Percentiles rank a stretch among this genome's conserved stretches.
phyloP scores from a whole-genome alignment of 2,329 filamentous ascomycete species.

The Rutstroemia sydowiana region DNA sequence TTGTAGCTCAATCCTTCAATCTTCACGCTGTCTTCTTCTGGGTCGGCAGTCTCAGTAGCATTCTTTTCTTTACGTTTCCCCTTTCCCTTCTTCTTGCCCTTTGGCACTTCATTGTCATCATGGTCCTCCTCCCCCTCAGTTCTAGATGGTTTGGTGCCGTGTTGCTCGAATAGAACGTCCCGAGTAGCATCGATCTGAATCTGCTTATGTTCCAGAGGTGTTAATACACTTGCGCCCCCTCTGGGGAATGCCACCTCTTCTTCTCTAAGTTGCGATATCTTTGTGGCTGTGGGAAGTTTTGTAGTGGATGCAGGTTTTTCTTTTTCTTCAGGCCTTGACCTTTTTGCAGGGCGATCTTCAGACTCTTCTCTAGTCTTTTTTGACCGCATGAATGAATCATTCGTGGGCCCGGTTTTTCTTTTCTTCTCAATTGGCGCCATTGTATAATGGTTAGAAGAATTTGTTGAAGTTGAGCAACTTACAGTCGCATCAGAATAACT shows the following conservation, averaged over 20 bases:
- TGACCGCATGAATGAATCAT: constrained; percentile 29
- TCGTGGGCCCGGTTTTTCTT: constrained; percentile 28
- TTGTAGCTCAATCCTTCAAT: constrained; percentile 88
- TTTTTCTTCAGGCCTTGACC: constrained; percentile 23
- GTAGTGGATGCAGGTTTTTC: constrained; percentile 16
- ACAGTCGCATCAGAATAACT: background rate
- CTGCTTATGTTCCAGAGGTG: constrained; percentile 91
- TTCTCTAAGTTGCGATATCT: constrained; percentile 48
- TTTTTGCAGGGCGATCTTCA: constrained; percentile 26
- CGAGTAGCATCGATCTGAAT: constrained; percentile 89
- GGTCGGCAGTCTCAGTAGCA: constrained; percentile 41
- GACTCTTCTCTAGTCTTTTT: constrained; percentile 20
- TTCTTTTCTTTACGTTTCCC: constrained; percentile 43
- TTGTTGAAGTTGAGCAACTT: background rate
- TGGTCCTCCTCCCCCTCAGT: constrained; percentile 27
- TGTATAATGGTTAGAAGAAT: background rate
- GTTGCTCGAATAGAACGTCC: constrained; percentile 85
- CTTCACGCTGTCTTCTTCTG: constrained; percentile 50
- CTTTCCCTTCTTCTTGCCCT: constrained; percentile 38
- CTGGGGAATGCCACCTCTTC: constrained; percentile 89
- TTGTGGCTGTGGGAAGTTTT: constrained; percentile 19
- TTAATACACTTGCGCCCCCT: constrained; percentile 84
- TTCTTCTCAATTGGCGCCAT: constrained; percentile 31
- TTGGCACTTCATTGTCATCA: constrained; percentile 24
- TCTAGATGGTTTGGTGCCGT: constrained; percentile 45